Evolutionary conservation across 176 grass and related monocot genomes (phyloP).

Genomic region (Phoenix dactylifera): DNA sequence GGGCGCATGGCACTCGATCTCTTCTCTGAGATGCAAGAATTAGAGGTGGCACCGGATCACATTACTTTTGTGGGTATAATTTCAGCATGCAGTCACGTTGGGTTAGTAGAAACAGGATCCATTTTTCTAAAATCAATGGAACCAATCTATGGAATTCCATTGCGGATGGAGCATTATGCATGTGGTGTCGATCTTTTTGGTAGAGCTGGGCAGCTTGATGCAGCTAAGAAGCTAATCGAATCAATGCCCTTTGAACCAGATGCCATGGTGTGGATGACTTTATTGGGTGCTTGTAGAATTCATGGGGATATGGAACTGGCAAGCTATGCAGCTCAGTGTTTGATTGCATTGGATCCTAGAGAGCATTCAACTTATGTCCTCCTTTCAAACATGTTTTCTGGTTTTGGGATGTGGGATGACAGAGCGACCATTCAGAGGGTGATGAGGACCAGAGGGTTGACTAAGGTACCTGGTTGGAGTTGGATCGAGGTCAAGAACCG

Average conservation of each 20-base stretch:
- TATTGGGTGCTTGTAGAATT: conserved; percentile 57
- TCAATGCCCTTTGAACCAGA: conserved; percentile 63
- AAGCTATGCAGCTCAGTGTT: conserved; percentile 27
- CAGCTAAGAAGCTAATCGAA: conserved; percentile 49
- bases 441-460: conserved; percentile 56
- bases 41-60: conserved; percentile 39
- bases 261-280: conserved; percentile 64
- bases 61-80: conserved; percentile 54
- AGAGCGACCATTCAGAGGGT: conserved; percentile 44
- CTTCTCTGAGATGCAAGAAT: conserved; percentile 38
- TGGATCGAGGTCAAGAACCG: conserved; percentile 60
- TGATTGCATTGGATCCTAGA: conserved; percentile 31
- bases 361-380: conserved; percentile 63
- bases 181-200: conserved; percentile 62
- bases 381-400: conserved; percentile 48
- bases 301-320: conserved; percentile 52
- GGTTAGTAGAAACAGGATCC: conserved; percentile 47
- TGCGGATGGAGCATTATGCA: conserved; percentile 66
- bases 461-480: conserved; percentile 67
- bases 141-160: conserved; percentile 25
- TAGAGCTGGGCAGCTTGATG: conserved; percentile 46
- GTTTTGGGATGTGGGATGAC: conserved; percentile 54
- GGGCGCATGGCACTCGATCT: conserved; percentile 19
- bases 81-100: conserved; percentile 47
- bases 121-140: conserved; percentile 44